Evolutionary conservation across 73 alveolate genomes (phyloP).

Genomic region (Paramecium caudatum): DNA sequence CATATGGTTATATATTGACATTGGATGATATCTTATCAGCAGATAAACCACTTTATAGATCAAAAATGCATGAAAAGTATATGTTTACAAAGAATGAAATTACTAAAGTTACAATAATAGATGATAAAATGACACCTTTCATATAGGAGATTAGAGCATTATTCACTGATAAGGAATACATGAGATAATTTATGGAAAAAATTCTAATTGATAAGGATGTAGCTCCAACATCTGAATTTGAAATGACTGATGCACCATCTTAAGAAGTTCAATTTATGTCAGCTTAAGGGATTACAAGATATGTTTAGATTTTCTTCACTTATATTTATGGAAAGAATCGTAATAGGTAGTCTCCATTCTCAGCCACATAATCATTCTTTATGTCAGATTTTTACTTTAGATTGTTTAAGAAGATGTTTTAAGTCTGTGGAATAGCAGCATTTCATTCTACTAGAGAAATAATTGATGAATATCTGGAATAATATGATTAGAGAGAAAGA

Average conservation of each 20-base stretch:
- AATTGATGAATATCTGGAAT: slow-evolving; percentile 9
- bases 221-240: slow-evolving; percentile 49
- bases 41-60: slow-evolving; percentile 26
- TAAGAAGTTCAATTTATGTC: slow-evolving; percentile 65
- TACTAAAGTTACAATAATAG: not conserved
- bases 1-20: not conserved
- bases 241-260: slow-evolving; percentile 45
- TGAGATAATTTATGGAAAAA: slow-evolving; percentile 23
- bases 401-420: slow-evolving; percentile 51
- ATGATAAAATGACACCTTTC: not conserved
- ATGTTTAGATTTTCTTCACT: slow-evolving; percentile 55
- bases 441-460: slow-evolving; percentile 7
- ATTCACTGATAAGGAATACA: not conserved
- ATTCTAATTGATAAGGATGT: slow-evolving; percentile 58
- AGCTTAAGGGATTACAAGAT: slow-evolving; percentile 51
- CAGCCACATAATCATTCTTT: slow-evolving; percentile 59
- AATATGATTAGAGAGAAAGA: slow-evolving; percentile 31
- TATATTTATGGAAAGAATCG: slow-evolving; percentile 69
- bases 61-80: slow-evolving; percentile 63
- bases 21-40: not conserved
- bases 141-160: slow-evolving; percentile 6
- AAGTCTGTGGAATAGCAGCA: slow-evolving; percentile 56
- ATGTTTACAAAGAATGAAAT: not conserved
- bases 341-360: slow-evolving; percentile 54
- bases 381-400: slow-evolving; percentile 70